Conservation (phyloP, 192 early-diverging fungal genomes). For the Phycomyces nitens region DNA sequence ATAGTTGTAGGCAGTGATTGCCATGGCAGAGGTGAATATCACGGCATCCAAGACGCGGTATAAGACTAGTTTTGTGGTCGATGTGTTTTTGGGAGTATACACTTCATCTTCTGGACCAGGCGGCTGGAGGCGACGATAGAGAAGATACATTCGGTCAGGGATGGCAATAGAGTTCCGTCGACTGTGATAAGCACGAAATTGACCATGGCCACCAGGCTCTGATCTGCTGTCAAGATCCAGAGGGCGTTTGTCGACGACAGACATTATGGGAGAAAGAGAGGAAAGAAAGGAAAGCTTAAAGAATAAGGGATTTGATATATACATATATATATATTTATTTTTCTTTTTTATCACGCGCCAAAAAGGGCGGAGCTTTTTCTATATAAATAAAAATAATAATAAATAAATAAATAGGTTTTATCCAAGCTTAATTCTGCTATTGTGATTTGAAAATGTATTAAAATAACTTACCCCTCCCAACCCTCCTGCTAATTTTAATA, state of each 20-base stretch:
- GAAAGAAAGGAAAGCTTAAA: constrained; percentile 2
- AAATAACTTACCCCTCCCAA: too few relatives aligned
- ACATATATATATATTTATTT: background rate
- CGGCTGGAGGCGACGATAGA: background rate
- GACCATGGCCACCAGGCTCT: background rate
- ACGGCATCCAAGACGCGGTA: constrained; percentile 11
- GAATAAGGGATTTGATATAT: background rate
- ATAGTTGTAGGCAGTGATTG: constrained; percentile 16
- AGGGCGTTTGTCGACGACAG: background rate
- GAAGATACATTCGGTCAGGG: background rate
- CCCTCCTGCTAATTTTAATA: too few relatives aligned
- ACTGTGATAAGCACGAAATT: background rate
- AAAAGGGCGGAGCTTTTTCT: background rate
- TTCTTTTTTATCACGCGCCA: constrained; percentile 7
- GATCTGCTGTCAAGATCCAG: background rate
- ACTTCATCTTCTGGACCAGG: background rate
- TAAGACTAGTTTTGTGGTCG: background rate
- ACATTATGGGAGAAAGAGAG: background rate
- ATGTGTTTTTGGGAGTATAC: background rate
- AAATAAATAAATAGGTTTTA: too few relatives aligned
- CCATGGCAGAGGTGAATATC: constrained; percentile 22
- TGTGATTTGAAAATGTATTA: too few relatives aligned
- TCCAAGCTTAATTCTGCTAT: too few relatives aligned
- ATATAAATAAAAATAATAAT: too few relatives aligned
- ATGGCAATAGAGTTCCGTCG: background rate